A percentile compares a stretch with the other conserved stretches of the same genome.
Conservation (phyloP, 1,139 yeast species). For the Taphrina deformans region DNA sequence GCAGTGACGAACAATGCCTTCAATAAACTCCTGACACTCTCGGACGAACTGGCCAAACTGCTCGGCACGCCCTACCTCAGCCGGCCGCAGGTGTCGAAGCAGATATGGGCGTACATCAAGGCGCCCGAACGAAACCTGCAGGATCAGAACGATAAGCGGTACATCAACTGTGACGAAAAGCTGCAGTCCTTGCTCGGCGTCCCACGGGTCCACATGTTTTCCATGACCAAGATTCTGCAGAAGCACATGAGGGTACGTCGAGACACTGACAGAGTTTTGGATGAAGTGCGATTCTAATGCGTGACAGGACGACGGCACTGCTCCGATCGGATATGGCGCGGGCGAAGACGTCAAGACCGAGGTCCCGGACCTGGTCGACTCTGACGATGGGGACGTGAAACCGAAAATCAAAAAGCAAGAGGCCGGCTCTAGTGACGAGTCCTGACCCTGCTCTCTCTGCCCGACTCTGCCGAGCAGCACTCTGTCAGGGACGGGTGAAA, state of each 20-base stretch:
- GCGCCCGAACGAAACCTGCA: conserved; percentile 55
- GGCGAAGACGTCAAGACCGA: conserved; percentile 5
- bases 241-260: conserved; percentile 8
- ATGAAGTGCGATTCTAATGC: not conserved
- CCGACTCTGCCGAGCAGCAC: no score
- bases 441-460: no score
- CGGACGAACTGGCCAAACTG: conserved; percentile 55
- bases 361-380: not conserved
- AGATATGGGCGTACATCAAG: conserved; percentile 73
- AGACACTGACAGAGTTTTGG: no score
- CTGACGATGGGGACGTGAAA: not conserved
- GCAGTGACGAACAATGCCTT: conserved; percentile 40
- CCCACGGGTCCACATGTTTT: conserved; percentile 58
- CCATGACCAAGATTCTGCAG: conserved; percentile 56
- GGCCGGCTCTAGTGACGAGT: not conserved
- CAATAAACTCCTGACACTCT: conserved; percentile 48
- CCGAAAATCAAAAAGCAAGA: not conserved
- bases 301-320: conserved; percentile 14
- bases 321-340: conserved; percentile 14
- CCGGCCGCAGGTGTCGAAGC: conserved; percentile 71
- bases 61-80: conserved; percentile 50
- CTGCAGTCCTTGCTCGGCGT: conserved; percentile 58
- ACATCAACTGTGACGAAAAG: conserved; percentile 66
- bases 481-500: no score
- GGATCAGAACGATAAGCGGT: conserved; percentile 66